Percentiles rank a stretch among this genome's conserved stretches.
Conservation (phyloP, 768 basidiomycete species). For the Polyporus arcularius region DNA sequence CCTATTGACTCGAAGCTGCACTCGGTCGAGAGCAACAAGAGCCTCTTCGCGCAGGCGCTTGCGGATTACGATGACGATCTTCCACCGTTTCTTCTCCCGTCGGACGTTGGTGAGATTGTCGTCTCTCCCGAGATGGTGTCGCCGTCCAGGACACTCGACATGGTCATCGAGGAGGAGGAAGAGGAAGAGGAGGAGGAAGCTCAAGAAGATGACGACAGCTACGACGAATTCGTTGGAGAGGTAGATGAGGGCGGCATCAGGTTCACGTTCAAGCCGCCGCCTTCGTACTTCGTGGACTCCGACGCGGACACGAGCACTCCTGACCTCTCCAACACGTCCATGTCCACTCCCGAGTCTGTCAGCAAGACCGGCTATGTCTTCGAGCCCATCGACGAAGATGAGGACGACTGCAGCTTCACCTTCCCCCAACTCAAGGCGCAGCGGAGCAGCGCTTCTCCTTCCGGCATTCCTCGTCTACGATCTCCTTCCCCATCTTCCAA, state of each 20-base stretch:
- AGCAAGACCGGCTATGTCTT: slow-evolving; percentile 9
- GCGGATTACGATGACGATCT: slow-evolving; percentile 47
- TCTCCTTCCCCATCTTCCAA: slow-evolving; percentile 34
- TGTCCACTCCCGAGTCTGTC: slow-evolving; percentile 16
- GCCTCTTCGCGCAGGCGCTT: slow-evolving; percentile 56
- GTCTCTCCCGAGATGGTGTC: slow-evolving; percentile 34
- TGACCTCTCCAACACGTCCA: slow-evolving; percentile 12
- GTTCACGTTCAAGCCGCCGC: slow-evolving; percentile 72
- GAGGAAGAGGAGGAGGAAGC: slow-evolving; percentile 47
- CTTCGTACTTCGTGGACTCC: slow-evolving; percentile 21
- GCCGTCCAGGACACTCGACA: slow-evolving; percentile 36
- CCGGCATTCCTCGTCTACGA: slow-evolving; percentile 51
- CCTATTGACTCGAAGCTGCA: slow-evolving; percentile 41
- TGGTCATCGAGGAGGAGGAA: slow-evolving; percentile 49
- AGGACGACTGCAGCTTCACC: slow-evolving; percentile 14
- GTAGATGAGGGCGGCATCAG: slow-evolving; percentile 65
- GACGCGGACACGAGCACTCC: slow-evolving; percentile 22
- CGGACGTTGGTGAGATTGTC: slow-evolving; percentile 41
- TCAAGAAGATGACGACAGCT: slow-evolving; percentile 31
- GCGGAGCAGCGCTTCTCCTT: slow-evolving; percentile 37
- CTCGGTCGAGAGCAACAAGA: slow-evolving; percentile 55
- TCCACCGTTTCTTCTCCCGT: slow-evolving; percentile 52
- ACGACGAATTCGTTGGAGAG: slow-evolving; percentile 54
- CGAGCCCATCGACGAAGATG: slow-evolving; percentile 19
- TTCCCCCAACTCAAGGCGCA: slow-evolving; percentile 24